phyloP scores from a whole-genome alignment of 2,329 filamentous ascomycete species.

The Mollisiaceae sp. region DNA sequence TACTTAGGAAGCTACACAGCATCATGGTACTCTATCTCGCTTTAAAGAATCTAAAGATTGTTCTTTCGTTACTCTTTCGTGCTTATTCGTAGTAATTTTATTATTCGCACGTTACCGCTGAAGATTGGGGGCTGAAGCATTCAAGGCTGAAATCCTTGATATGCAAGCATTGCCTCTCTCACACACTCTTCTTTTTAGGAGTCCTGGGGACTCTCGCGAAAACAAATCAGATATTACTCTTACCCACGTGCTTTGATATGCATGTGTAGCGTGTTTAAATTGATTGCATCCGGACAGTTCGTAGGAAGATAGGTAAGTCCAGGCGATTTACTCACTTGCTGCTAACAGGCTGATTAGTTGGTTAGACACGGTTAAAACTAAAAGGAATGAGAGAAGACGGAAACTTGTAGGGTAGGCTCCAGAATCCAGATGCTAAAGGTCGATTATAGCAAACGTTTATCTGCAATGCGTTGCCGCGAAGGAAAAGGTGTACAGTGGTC shows the following conservation, averaged over 20 bases:
- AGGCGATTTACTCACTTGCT: too few species aligned
- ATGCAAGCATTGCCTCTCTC: slow-evolving; percentile 1
- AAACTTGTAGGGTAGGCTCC: too few species aligned
- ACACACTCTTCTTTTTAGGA: neutral
- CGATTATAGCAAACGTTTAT: too few species aligned
- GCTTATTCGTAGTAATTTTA: neutral
- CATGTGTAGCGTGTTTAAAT: neutral
- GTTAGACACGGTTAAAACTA: too few species aligned
- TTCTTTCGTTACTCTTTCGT: neutral
- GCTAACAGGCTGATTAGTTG: too few species aligned
- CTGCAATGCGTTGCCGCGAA: too few species aligned
- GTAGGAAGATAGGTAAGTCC: too few species aligned
- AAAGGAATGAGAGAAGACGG: too few species aligned
- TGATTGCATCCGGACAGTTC: too few species aligned
- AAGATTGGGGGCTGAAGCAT: neutral
- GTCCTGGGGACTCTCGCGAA: neutral
- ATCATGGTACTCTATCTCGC: neutral
- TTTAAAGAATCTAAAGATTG: neutral
- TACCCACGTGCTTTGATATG: neutral
- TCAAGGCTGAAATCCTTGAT: neutral
- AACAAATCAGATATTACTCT: neutral
- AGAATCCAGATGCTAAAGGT: too few species aligned
- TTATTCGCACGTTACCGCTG: neutral
- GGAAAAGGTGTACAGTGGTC: too few species aligned
- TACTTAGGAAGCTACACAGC: neutral